Evolutionary conservation across 169 alveolate genomes (phyloP).

Genomic region (Miamiensis avidus): DNA sequence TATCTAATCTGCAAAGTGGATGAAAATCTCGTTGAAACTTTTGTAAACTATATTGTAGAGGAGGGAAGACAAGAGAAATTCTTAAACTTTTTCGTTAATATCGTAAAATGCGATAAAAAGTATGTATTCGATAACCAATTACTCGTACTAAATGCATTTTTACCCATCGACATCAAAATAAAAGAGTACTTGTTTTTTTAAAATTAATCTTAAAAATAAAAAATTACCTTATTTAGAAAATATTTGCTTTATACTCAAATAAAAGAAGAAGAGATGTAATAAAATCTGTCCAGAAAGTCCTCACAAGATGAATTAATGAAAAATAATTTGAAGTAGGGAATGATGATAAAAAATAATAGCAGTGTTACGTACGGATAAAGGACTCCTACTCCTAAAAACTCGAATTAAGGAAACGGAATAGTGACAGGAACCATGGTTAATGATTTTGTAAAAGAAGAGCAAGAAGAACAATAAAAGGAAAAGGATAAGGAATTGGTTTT

Average conservation of each 20-base stretch:
- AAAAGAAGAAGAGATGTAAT: neutral
- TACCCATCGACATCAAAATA: slow-evolving; percentile 18
- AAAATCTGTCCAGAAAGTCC: slow-evolving; percentile 8
- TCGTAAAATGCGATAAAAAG: slow-evolving; percentile 12
- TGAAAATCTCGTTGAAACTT: neutral
- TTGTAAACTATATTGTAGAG: slow-evolving; percentile 5
- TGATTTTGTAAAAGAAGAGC: no score
- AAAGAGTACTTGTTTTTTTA: slow-evolving; percentile 16
- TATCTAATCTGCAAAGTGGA: slow-evolving; percentile 6
- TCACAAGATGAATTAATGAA: slow-evolving; percentile 16
- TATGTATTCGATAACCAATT: slow-evolving; percentile 35
- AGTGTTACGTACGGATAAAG: no score
- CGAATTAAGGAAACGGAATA: no score
- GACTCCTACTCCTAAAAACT: no score
- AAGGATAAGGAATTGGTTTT: no score
- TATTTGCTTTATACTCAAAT: slow-evolving; percentile 30
- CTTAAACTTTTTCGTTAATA: slow-evolving; percentile 16
- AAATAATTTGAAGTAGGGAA: no score
- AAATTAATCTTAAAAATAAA: slow-evolving; percentile 29
- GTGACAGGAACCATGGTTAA: no score
- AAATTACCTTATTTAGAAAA: slow-evolving; percentile 2
- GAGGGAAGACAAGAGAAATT: slow-evolving; percentile 36
- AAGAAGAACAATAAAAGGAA: no score
- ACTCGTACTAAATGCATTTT: slow-evolving; percentile 32
- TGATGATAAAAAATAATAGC: no score